phyloP scores from a whole-genome alignment of 768 basidiomycete species.

The Clitopilus passeckerianus region DNA sequence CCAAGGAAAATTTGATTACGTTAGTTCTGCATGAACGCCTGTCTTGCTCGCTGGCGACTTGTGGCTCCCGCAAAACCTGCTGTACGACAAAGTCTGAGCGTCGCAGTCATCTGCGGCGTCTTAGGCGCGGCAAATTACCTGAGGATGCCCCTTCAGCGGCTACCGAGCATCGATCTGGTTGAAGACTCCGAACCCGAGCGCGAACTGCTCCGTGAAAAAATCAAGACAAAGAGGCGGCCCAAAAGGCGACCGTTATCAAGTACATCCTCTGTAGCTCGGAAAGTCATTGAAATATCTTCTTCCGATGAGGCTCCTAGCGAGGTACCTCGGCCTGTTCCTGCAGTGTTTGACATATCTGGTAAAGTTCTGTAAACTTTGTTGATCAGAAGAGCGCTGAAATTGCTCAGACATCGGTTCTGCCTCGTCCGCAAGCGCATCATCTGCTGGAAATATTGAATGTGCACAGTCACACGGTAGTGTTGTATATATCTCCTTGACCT shows the following conservation, averaged over 20 bases:
- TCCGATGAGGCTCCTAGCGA: background rate
- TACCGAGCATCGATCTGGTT: conserved; percentile 19
- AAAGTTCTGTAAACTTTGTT: no score
- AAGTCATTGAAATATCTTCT: conserved; percentile 12
- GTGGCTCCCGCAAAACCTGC: background rate
- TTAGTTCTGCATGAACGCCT: conserved; percentile 5
- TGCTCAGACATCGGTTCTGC: no score
- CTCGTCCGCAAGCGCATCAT: no score
- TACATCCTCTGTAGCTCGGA: background rate
- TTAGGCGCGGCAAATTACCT: background rate
- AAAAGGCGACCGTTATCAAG: background rate
- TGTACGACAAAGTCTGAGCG: background rate
- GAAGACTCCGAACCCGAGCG: conserved; percentile 75
- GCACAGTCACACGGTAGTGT: no score
- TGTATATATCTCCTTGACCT: no score
- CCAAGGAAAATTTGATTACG: conserved; percentile 9
- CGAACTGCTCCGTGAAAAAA: conserved; percentile 20
- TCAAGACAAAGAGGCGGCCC: conserved; percentile 3
- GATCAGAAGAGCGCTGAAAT: no score
- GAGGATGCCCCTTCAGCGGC: background rate
- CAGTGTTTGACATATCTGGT: no score
- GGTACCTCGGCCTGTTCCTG: background rate
- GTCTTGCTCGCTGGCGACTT: background rate
- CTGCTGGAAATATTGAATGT: no score
- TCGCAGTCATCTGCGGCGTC: background rate